Base-by-base conservation (phyloP, 805 yeast species). In the Candida germanica region DNA sequence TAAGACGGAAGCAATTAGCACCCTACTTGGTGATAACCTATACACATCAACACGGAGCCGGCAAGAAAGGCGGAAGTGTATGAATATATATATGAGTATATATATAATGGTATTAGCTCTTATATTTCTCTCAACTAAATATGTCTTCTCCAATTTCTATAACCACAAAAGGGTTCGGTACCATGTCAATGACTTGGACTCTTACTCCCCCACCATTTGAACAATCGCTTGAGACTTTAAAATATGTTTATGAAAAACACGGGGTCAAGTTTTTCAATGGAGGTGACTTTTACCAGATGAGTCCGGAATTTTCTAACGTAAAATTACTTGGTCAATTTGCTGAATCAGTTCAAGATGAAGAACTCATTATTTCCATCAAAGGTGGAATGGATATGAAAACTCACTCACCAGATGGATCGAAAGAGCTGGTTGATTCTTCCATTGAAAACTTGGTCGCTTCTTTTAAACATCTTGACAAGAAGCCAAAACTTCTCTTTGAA, bases 161-260 rank as follows among this genome's bases (percentile, higher is more conserved):
- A n/a, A n/a, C n/a, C n/a, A n/a, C 26, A 6, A 26, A 30, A 29
- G 95, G 95, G 28, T 78, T 74, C 47, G 96, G 96, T 27, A 69
- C 85, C 43, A 86, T 87, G 96, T 74, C 81, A 38, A 66, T 84
- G 54, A 83, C 95, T 1, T 78, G 85, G 86, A 69, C 71, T 24
- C 74, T 80, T 0, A 53, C 48, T 0, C 85, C 85, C 23, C 56
- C 72, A 18, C 69, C 80, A 6, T 56, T 68, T 34, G 77, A 71
- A n/a, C 62, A 67, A 36, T 79, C 84, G 3, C 64, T 77, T 40
- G 74, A 61, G 7, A 60, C 75, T 2, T 63, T 87, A 55, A 68
- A 75, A 40, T 48, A 44, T 12, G 51, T 53, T 19, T 80, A 83
- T 18, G 54, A 77, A 21, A 39, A 66, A 59, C n/a, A n/a, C n/a